Conservation (phyloP, 2,329 filamentous ascomycete species). For the Davidsoniella neocaledoniae region DNA sequence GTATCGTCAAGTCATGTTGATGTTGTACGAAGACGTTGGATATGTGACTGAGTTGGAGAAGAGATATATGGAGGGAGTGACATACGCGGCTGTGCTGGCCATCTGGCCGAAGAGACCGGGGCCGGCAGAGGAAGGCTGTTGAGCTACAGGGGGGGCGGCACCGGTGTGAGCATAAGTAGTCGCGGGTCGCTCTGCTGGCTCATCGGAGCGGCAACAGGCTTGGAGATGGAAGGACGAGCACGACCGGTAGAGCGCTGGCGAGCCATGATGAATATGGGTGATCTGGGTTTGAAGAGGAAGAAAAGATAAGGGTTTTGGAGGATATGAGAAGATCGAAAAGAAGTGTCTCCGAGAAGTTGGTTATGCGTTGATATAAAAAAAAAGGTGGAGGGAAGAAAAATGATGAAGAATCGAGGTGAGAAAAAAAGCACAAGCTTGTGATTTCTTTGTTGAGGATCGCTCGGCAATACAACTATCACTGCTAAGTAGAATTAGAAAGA, state of each 20-base stretch:
- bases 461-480: too few species aligned
- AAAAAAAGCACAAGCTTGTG: background rate
- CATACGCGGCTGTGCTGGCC: slow-evolving; percentile 94
- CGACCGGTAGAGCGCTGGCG: slow-evolving; percentile 53
- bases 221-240: slow-evolving; percentile 45
- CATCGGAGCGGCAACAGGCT: slow-evolving; percentile 35
- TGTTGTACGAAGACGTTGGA: background rate
- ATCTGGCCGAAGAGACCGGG: slow-evolving; percentile 90
- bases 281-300: slow-evolving; percentile 9
- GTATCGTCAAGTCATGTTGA: slow-evolving; percentile 1
- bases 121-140: slow-evolving; percentile 35
- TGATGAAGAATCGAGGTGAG: background rate
- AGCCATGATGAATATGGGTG: slow-evolving; percentile 42
- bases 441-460: background rate
- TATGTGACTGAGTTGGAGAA: background rate
- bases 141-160: slow-evolving; percentile 32
- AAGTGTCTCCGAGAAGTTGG: background rate
- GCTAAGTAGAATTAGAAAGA: too few species aligned
- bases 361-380: background rate
- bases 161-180: slow-evolving; percentile 41
- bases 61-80: slow-evolving; percentile 17
- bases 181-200: slow-evolving; percentile 51
- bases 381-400: background rate
- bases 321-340: background rate
- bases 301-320: slow-evolving; percentile 1